A percentile compares a stretch with the other conserved stretches of the same genome.
Conservation (phyloP, 169 alveolate species). For the Plasmodium gaboni region DNA sequence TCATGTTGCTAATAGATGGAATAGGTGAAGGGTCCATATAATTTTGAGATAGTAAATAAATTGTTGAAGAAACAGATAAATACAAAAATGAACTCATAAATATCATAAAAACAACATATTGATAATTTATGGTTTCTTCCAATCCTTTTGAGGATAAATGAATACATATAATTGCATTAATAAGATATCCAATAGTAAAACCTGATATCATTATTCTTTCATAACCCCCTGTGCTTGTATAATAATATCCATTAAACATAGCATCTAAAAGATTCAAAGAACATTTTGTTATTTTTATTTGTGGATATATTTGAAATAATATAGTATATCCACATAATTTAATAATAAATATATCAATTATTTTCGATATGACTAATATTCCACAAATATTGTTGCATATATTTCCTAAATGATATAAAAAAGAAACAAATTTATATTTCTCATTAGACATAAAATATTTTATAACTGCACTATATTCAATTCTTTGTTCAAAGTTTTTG, state of each 20-base stretch:
- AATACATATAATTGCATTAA: conserved; percentile 81
- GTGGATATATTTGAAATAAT: conserved; percentile 81
- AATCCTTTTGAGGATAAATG: conserved; percentile 79
- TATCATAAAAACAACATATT: conserved; percentile 75
- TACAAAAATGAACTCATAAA: conserved; percentile 81
- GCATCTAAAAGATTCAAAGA: conserved; percentile 47
- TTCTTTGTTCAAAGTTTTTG: conserved; percentile 84
- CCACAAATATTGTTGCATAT: conserved; percentile 80
- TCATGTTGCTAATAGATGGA: conserved; percentile 3
- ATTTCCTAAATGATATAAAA: conserved; percentile 82
- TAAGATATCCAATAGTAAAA: conserved; percentile 84
- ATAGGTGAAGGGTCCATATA: conserved; percentile 2
- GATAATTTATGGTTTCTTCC: conserved; percentile 85
- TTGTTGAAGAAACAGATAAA: conserved; percentile 77
- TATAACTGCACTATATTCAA: conserved; percentile 84
- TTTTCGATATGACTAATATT: conserved; percentile 81
- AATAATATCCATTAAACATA: conserved; percentile 60
- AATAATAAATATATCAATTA: conserved; percentile 82
- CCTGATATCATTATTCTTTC: conserved; percentile 72
- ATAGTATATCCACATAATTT: conserved; percentile 81
- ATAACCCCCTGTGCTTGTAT: conserved; percentile 46
- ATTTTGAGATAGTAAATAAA: conserved; percentile 67
- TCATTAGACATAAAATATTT: conserved; percentile 82
- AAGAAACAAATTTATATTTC: conserved; percentile 79
- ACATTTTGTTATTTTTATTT: conserved; percentile 54